Conservation (phyloP, 169 alveolate genomes). For the Eimeria tenella region DNA sequence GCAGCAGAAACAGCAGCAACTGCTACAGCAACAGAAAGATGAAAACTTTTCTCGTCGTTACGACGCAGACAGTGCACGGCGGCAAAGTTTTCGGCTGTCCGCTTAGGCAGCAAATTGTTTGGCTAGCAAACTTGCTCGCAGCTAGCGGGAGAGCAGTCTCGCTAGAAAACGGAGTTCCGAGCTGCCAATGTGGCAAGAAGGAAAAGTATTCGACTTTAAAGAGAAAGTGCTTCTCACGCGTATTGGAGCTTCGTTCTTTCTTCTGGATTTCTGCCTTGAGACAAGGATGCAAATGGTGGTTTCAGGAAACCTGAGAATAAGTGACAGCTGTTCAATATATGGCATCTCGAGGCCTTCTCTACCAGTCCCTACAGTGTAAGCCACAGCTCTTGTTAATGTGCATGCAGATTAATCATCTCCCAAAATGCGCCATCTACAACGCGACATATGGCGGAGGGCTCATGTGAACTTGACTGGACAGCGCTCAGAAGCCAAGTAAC, state of each 20-base stretch:
- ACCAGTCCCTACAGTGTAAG: too few relatives aligned
- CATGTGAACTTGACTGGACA: too few relatives aligned
- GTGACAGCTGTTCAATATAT: neutral
- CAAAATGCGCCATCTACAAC: too few relatives aligned
- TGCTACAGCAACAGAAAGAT: neutral
- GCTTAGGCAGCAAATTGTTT: neutral
- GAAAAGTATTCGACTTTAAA: too few relatives aligned
- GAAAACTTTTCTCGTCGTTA: too few relatives aligned
- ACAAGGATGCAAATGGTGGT: conserved; percentile 4
- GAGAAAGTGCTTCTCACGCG: neutral
- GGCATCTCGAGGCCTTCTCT: too few relatives aligned
- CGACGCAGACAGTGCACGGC: neutral
- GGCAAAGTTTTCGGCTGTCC: neutral
- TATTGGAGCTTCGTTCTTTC: neutral
- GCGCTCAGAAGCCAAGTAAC: too few relatives aligned
- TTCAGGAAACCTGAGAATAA: neutral
- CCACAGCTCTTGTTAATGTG: too few relatives aligned
- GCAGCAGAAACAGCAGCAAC: neutral
- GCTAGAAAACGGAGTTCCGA: too few relatives aligned
- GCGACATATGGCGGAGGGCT: too few relatives aligned
- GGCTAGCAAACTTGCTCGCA: neutral
- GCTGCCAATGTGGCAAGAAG: too few relatives aligned
- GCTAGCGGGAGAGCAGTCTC: neutral
- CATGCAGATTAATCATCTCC: too few relatives aligned
- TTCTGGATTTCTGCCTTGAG: conserved; percentile 2